Evolutionary conservation across 2,329 filamentous ascomycete genomes (phyloP), one percentile per base, ranked within the genome.

Genomic region (Magnaporthiopsis poae): DNA sequence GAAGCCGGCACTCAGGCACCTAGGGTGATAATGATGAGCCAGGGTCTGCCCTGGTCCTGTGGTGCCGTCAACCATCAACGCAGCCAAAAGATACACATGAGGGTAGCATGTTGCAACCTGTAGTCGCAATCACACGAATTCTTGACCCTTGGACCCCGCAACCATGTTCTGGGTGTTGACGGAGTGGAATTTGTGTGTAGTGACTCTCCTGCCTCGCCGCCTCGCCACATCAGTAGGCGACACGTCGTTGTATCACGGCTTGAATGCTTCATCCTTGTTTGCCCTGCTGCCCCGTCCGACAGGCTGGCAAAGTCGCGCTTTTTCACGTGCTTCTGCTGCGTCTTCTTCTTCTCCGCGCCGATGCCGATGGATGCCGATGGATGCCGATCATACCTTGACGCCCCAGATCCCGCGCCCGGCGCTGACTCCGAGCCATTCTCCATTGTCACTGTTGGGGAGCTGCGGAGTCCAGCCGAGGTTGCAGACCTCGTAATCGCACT

Each of bases 401-500:
- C 90, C 90, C 90, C 90, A 95, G 46, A 95, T 85, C 5, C 91
- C 91, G 68, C 91, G 82, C 27, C 91, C 91, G 25, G 90, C 91
- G 72, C 88, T 89, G 2, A 95, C 89, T 61, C 91, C 91, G 8
- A 96, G 80, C 91, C 91, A 96, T 71, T 96, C 91, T 27, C 90
- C 90, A 21, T 84, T 86, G 67, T 93, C 90, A 25, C 80, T 81
- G 36, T 84, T 89, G 66, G 89, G 78, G 29, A 88, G 80, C 69
- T 88, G 88, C 39, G 91, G 91, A 36, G 91, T 90, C 91, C 91
- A 96, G 70, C 89, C 90, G 18, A 96, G 81, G 74, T 96, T 96
- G 60, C 88, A 89, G 64, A 96, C 87, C 77, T 96, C 91, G 72
- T 94, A 94, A 70, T 95, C 91, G 75, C 91, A 94, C 74, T 89